These are phyloP conservation scores for Lactarius akahatsu DNA, from an alignment of 768 basidiomycete species.

Conservation along the genomic window DNA sequence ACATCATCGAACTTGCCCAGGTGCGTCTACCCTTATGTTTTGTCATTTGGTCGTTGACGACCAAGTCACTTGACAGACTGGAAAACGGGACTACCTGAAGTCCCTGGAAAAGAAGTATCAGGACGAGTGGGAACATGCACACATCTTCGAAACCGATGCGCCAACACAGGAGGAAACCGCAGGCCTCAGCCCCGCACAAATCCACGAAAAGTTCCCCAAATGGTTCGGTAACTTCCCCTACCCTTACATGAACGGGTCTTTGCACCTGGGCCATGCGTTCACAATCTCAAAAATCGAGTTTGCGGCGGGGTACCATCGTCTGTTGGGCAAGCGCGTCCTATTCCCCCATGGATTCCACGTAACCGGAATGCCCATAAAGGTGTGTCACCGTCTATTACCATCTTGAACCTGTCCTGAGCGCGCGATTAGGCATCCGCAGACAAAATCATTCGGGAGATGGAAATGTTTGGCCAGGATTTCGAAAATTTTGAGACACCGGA, in stretches of 20 bases:
- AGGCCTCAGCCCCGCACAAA: slow-evolving; percentile 61
- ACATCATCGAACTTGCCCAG: slow-evolving; percentile 38
- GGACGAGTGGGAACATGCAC: slow-evolving; percentile 70
- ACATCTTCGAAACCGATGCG: slow-evolving; percentile 82
- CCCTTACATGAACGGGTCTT: slow-evolving; percentile 98
- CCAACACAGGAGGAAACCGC: slow-evolving; percentile 66
- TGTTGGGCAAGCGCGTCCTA: slow-evolving; percentile 90
- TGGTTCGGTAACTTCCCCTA: slow-evolving; percentile 97
- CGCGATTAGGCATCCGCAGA: slow-evolving; percentile 81
- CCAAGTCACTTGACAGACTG: slow-evolving; percentile 58
- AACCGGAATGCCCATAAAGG: slow-evolving; percentile 99
- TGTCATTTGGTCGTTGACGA: slow-evolving; percentile 9
- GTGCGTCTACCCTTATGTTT: slow-evolving; percentile 23
- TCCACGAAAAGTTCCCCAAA: slow-evolving; percentile 81
- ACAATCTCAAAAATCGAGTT: slow-evolving; percentile 99
- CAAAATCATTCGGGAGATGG: slow-evolving; percentile 96
- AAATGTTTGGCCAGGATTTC: slow-evolving; percentile 90
- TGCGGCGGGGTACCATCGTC: slow-evolving; percentile 88
- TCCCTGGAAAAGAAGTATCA: slow-evolving; percentile 85
- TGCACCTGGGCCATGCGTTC: slow-evolving; percentile 97
- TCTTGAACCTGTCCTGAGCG: not conserved
- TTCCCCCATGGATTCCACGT: slow-evolving; percentile 99
- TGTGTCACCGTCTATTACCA: slow-evolving; percentile 37
- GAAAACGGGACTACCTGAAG: slow-evolving; percentile 86
- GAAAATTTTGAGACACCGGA: slow-evolving; percentile 58